Conservation (phyloP, 495 filamentous ascomycete species). For the Parathielavia appendiculata region DNA sequence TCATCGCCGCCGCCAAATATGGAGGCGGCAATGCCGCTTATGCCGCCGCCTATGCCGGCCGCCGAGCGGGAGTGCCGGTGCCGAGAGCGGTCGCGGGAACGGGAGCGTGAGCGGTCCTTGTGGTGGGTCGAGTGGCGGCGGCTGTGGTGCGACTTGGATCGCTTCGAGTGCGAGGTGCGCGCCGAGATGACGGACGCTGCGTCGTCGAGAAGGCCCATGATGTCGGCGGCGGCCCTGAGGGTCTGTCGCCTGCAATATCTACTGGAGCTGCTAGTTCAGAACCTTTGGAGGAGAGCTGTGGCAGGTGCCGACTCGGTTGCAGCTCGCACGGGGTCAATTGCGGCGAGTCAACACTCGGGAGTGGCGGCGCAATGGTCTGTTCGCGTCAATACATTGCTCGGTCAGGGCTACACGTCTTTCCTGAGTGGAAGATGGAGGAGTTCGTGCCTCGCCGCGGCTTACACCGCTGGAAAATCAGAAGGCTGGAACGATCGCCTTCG, state of each 20-base stretch:
- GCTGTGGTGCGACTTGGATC: slow-evolving; percentile 26
- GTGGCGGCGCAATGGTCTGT: not conserved
- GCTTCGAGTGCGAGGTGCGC: slow-evolving; percentile 33
- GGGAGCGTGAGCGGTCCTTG: slow-evolving; percentile 25
- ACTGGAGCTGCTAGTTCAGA: not conserved
- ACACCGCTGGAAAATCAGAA: slow-evolving; percentile 9
- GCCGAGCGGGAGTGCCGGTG: slow-evolving; percentile 21
- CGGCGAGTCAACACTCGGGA: not conserved
- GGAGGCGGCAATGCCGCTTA: slow-evolving; percentile 26
- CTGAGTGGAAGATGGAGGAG: not conserved
- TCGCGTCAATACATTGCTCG: not conserved
- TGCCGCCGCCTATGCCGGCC: slow-evolving; percentile 17
- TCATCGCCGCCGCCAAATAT: slow-evolving; percentile 35
- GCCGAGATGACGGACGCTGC: slow-evolving; percentile 38
- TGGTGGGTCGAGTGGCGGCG: slow-evolving; percentile 18
- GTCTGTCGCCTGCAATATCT: not conserved
- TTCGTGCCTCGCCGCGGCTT: no score
- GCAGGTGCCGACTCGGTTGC: not conserved
- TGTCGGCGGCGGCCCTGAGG: not conserved
- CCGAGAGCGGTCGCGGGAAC: slow-evolving; percentile 27
- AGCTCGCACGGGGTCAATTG: not conserved
- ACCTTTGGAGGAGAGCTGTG: not conserved
- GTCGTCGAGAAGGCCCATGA: slow-evolving; percentile 44
- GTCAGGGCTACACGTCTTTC: not conserved
- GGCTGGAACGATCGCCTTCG: slow-evolving; percentile 8